Conservation (phyloP, 192 early-diverging fungal genomes). For the Mortierella alpina region DNA sequence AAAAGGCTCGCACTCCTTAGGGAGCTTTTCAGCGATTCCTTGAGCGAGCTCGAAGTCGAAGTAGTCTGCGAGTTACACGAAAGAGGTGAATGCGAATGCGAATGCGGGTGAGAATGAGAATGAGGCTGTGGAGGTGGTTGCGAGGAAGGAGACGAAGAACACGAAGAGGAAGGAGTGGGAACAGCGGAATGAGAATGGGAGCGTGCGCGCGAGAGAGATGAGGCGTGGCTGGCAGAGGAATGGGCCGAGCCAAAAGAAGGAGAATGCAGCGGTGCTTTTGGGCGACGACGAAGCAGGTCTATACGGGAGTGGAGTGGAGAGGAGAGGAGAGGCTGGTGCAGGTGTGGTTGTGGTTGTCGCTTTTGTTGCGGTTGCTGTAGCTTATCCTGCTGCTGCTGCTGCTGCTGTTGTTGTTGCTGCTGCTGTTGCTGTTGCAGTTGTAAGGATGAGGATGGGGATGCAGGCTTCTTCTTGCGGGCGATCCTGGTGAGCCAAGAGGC, state of each 20-base stretch:
- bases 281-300: no score
- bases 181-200: background rate
- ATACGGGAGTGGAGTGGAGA: background rate
- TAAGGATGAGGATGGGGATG: background rate
- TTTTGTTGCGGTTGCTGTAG: no score
- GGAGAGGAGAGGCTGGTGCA: background rate
- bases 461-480: background rate
- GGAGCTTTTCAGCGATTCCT: conserved; percentile 1
- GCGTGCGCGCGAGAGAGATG: no score
- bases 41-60: conserved; percentile 8
- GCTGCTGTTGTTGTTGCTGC: background rate
- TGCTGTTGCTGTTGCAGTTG: conserved; percentile 8
- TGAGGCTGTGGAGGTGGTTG: conserved; percentile 9
- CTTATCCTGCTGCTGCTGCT: background rate
- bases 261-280: no score
- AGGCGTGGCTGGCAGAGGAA: no score
- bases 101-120: conserved; percentile 1
- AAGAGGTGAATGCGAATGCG: conserved; percentile 5
- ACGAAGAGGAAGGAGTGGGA: background rate
- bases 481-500: no score
- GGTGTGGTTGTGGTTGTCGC: background rate
- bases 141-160: conserved; percentile 4
- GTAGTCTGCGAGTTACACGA: background rate
- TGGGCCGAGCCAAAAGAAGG: no score
- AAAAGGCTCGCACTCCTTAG: background rate